Conservation (phyloP, 805 yeast species). For the Candida maltosa region DNA sequence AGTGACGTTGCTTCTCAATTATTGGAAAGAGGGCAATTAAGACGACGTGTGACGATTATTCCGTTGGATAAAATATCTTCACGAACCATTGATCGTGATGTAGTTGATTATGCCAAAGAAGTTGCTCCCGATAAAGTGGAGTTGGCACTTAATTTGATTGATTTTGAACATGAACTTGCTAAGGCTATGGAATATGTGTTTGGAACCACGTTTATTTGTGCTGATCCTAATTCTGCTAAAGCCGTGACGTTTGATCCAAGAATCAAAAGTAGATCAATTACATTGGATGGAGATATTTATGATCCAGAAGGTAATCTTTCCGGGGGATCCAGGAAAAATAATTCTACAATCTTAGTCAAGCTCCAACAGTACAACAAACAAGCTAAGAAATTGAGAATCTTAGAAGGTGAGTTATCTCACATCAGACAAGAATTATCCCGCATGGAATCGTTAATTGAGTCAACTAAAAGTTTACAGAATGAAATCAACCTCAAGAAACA, state of each 20-base stretch:
- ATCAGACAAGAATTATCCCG: conserved; percentile 39
- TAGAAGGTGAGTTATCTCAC: conserved; percentile 41
- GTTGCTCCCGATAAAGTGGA: conserved; percentile 83
- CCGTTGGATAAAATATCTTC: conserved; percentile 86
- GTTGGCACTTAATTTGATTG: conserved; percentile 78
- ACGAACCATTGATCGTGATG: conserved; percentile 46
- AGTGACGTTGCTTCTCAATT: conserved; percentile 82
- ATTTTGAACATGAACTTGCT: conserved; percentile 64
- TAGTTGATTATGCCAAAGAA: conserved; percentile 64
- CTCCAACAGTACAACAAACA: conserved; percentile 63
- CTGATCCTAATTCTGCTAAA: conserved; percentile 85
- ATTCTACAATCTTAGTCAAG: conserved; percentile 55
- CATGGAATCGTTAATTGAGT: conserved; percentile 42
- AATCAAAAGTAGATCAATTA: conserved; percentile 77
- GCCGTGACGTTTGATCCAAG: conserved; percentile 82
- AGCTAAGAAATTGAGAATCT: conserved; percentile 31
- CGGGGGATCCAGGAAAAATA: conserved; percentile 80
- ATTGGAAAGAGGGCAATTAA: conserved; percentile 72
- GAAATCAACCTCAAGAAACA: conserved; percentile 56
- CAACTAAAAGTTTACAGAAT: conserved; percentile 56
- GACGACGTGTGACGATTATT: conserved; percentile 83
- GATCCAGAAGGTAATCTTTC: conserved; percentile 95
- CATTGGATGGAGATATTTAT: conserved; percentile 88
- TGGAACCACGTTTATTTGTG: conserved; percentile 85
- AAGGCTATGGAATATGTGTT: conserved; percentile 90